Base-by-base conservation (phyloP, 2,329 filamentous ascomycete species). In the Diaporthe citriasiana region DNA sequence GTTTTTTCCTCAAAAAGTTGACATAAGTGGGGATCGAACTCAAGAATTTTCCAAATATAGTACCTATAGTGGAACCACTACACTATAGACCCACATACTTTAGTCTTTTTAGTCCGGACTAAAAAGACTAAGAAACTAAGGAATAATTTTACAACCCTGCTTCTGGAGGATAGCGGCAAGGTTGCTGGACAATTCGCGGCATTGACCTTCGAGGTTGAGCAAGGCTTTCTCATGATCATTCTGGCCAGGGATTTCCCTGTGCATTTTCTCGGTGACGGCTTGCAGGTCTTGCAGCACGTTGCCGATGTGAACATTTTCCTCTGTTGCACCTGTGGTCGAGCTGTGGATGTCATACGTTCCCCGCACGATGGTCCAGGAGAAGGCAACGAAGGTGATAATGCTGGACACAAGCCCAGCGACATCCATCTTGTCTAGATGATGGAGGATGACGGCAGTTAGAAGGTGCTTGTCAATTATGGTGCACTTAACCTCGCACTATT, bases 231-330 rank as follows among this genome's bases (percentile, higher is more conserved):
- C 57, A 7, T 63, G 57, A 1, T 30, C 9, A 9, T 17, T 25
- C 4, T 6, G 25, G 2, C 38, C 38, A 0, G 3, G 2, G 0
- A 30, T 7, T 0, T 30, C 57, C 0, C 1, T 33, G n/a, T 8
- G 15, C 25, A 63, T 42, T 17, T 30, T 30, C 0, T 22, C 8
- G 3, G 40, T 45, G 13, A 30, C 25, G 1, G 42, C 25, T 30
- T 25, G 17, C n/a, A 63, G 25, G 17, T 63, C 38, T 63, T 63
- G 13, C 15, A 63, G 25, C 8, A 63, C 38, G 4, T 63, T 27
- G 17, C 57, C 38, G 40, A 63, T 17, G 2, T 63, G 57, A 10
- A 33, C 25, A 45, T 63, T 63, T 17, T 63, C 38, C 22, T 63
- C 57, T 0, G 57, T 63, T 4, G 38, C 38, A n/a, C 57, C 57